These are phyloP conservation scores for Actinomortierella ambigua DNA, from an alignment of 371 early-diverging fungal genomes.

Conservation along the genomic window DNA sequence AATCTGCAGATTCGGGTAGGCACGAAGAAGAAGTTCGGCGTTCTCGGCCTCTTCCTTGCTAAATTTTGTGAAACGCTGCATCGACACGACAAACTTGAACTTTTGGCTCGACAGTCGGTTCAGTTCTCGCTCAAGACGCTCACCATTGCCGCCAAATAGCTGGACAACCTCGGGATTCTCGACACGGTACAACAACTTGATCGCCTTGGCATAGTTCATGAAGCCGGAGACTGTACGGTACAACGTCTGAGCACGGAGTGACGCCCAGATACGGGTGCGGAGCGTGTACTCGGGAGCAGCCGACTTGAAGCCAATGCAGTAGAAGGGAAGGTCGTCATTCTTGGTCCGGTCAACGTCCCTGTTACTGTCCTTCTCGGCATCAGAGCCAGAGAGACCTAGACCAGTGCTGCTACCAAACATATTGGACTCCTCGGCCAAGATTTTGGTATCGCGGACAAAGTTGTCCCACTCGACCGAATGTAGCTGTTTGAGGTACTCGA, in stretches of 20 bases:
- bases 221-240: slow-evolving; percentile 90
- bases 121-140: slow-evolving; percentile 70
- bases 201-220: slow-evolving; percentile 88
- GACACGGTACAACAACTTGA: slow-evolving; percentile 80
- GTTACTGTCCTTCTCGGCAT: slow-evolving; percentile 44
- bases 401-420: slow-evolving; percentile 42
- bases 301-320: slow-evolving; percentile 83
- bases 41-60: slow-evolving; percentile 77
- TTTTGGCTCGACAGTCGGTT: slow-evolving; percentile 74
- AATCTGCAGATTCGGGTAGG: slow-evolving; percentile 83
- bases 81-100: slow-evolving; percentile 86
- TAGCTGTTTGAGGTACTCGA: slow-evolving; percentile 88
- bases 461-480: slow-evolving; percentile 90
- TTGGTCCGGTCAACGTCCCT: slow-evolving; percentile 60
- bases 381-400: slow-evolving; percentile 22
- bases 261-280: slow-evolving; percentile 91
- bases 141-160: slow-evolving; percentile 63
- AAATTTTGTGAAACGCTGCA: slow-evolving; percentile 88
- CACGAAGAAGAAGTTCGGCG: slow-evolving; percentile 75
- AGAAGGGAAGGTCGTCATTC: slow-evolving; percentile 81
- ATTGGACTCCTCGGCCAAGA: slow-evolving; percentile 71
- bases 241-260: slow-evolving; percentile 85
- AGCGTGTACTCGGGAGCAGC: slow-evolving; percentile 83
- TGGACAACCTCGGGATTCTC: slow-evolving; percentile 82
- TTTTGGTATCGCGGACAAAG: slow-evolving; percentile 89